Percentiles rank a stretch among this genome's conserved stretches.
phyloP scores from a whole-genome alignment of 2,329 filamentous ascomycete species.

The Myriangium duriaei region DNA sequence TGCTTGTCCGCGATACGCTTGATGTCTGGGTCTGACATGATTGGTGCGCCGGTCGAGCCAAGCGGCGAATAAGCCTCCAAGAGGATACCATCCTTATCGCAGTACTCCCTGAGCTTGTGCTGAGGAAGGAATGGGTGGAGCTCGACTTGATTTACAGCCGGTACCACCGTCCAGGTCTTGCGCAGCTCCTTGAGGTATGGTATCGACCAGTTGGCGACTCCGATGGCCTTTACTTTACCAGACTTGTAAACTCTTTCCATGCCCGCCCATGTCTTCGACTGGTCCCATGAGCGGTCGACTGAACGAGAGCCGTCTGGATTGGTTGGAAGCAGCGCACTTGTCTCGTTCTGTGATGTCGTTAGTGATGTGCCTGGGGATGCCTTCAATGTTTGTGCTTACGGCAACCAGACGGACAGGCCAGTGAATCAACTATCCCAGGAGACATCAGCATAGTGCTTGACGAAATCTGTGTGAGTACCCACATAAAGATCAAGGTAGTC shows the following conservation, averaged over 20 bases:
- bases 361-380: background rate
- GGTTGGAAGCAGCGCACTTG: background rate
- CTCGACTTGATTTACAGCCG: constrained; percentile 24
- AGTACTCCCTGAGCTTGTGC: constrained; percentile 25
- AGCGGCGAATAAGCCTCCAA: constrained; percentile 24
- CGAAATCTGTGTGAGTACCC: too few species aligned
- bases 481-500: constrained; percentile 39
- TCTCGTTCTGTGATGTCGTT: background rate
- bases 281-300: too few species aligned
- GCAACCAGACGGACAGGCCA: constrained; percentile 25
- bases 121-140: constrained; percentile 29
- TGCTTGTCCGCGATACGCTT: too few species aligned
- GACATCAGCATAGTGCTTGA: too few species aligned
- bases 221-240: constrained; percentile 19
- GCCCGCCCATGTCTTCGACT: constrained; percentile 15
- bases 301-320: constrained; percentile 10
- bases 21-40: too few species aligned
- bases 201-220: constrained; percentile 19
- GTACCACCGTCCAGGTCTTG: constrained; percentile 13
- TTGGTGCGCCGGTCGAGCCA: too few species aligned
- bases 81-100: constrained; percentile 23
- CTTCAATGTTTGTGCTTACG: too few species aligned
- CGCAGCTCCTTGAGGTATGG: constrained; percentile 16
- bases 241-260: constrained; percentile 18
- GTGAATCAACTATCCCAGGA: too few species aligned